Conservation (phyloP, 2,329 filamentous ascomycete species). For the Nemania serpens region DNA sequence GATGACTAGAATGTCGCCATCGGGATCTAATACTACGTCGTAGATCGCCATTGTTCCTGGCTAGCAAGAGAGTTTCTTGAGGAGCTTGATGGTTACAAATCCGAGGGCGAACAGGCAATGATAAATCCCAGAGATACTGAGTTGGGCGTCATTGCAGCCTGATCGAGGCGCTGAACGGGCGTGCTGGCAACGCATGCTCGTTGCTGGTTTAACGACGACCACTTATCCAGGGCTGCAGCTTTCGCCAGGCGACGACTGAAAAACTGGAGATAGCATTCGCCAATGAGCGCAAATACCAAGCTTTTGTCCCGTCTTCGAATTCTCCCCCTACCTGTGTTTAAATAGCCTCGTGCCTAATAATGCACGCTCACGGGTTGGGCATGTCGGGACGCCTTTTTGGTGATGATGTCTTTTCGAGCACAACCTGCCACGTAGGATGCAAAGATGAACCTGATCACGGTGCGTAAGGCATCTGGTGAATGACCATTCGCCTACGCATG, state of each 20-base stretch:
- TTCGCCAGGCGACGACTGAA: neutral
- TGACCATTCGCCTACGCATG: neutral
- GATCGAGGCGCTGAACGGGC: neutral
- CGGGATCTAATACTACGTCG: constrained; percentile 17
- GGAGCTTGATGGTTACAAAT: neutral
- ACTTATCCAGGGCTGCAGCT: constrained; percentile 8
- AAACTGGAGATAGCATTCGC: constrained; percentile 5
- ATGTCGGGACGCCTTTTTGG: too few relatives aligned
- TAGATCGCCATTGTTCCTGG: constrained; percentile 10
- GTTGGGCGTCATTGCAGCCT: constrained; percentile 21
- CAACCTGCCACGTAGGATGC: neutral
- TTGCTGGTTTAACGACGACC: constrained; percentile 1
- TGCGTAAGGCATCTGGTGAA: neutral
- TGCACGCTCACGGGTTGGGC: neutral
- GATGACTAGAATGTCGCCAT: constrained; percentile 23
- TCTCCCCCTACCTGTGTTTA: neutral
- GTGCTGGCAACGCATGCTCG: constrained; percentile 8
- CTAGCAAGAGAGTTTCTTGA: neutral
- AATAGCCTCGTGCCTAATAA: neutral
- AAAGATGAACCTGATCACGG: neutral
- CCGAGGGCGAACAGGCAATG: neutral
- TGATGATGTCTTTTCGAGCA: neutral
- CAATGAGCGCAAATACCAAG: too few relatives aligned
- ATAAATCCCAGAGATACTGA: neutral
- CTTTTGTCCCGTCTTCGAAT: too few relatives aligned